These are phyloP conservation scores for Elongisporangium undulatum DNA, from an alignment of 352 stramenopile genomes.

Conservation along the genomic window DNA sequence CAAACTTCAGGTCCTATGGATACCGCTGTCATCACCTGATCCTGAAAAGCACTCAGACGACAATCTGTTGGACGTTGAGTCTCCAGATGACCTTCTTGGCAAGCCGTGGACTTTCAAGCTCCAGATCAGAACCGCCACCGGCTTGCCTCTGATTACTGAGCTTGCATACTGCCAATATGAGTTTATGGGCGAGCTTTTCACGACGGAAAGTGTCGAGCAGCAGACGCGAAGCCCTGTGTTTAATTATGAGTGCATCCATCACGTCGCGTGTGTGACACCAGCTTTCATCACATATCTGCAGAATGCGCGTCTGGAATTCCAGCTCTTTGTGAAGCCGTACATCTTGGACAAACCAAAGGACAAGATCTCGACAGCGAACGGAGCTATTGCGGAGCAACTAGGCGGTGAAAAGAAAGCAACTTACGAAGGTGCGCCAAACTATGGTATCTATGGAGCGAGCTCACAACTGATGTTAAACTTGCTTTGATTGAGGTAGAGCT, in stretches of 20 bases:
- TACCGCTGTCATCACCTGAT: slow-evolving; percentile 75
- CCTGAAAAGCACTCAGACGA: slow-evolving; percentile 61
- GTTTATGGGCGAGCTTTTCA: slow-evolving; percentile 91
- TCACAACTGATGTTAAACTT: background rate
- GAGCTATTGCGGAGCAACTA: slow-evolving; percentile 62
- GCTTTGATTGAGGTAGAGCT: slow-evolving; percentile 27
- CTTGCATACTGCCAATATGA: slow-evolving; percentile 92
- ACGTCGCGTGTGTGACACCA: slow-evolving; percentile 82
- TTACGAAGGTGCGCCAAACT: slow-evolving; percentile 19
- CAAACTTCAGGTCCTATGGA: slow-evolving; percentile 89
- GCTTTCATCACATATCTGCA: slow-evolving; percentile 88
- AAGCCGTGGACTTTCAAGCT: slow-evolving; percentile 91
- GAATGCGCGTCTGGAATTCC: slow-evolving; percentile 75
- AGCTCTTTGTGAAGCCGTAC: slow-evolving; percentile 88
- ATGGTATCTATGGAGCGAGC: background rate
- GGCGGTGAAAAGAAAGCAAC: slow-evolving; percentile 38
- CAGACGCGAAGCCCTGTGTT: slow-evolving; percentile 86
- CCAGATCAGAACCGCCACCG: slow-evolving; percentile 75
- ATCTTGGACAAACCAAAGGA: slow-evolving; percentile 83
- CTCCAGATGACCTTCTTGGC: slow-evolving; percentile 71
- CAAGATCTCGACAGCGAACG: slow-evolving; percentile 72
- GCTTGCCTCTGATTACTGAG: slow-evolving; percentile 87
- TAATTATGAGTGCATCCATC: slow-evolving; percentile 87
- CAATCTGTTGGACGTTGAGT: slow-evolving; percentile 69
- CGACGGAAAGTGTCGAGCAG: slow-evolving; percentile 88